phyloP scores from a whole-genome alignment of 2,329 filamentous ascomycete species.

The Alternaria panax region DNA sequence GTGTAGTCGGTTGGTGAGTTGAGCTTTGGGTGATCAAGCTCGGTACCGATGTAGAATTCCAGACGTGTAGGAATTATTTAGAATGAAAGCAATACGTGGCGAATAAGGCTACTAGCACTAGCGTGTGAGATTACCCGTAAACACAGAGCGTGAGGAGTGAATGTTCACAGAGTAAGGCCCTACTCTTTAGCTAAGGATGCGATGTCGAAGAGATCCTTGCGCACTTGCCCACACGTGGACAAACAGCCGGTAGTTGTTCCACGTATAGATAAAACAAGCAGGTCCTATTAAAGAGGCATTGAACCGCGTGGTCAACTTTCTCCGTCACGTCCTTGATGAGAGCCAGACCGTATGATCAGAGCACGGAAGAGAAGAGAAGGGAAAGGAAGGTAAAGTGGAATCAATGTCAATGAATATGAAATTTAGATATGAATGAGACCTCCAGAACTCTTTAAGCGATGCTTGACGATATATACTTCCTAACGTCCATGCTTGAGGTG shows the following conservation, averaged over 20 bases:
- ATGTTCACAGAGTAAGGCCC: neutral
- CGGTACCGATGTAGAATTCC: neutral
- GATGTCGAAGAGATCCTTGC: neutral
- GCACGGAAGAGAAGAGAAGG: neutral
- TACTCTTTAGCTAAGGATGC: neutral
- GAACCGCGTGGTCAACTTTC: neutral
- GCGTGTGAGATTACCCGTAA: neutral
- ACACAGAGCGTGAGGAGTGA: neutral
- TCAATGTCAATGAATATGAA: neutral
- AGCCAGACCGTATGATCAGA: neutral
- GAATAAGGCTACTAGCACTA: neutral
- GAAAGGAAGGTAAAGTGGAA: neutral
- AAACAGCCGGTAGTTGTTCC: neutral
- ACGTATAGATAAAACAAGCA: neutral
- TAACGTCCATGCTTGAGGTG: neutral
- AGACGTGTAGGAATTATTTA: conserved; percentile 1
- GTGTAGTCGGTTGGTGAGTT: neutral
- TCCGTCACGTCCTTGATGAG: neutral
- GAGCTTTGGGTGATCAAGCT: neutral
- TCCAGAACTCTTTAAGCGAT: neutral
- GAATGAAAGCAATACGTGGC: neutral
- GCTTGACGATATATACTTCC: neutral
- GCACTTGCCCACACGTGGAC: neutral
- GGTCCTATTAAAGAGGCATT: neutral
- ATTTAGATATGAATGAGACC: neutral